Evolutionary conservation across 805 yeast species (phyloP), one percentile per base, ranked within the genome.

Genomic region (Candida loeiensis): DNA sequence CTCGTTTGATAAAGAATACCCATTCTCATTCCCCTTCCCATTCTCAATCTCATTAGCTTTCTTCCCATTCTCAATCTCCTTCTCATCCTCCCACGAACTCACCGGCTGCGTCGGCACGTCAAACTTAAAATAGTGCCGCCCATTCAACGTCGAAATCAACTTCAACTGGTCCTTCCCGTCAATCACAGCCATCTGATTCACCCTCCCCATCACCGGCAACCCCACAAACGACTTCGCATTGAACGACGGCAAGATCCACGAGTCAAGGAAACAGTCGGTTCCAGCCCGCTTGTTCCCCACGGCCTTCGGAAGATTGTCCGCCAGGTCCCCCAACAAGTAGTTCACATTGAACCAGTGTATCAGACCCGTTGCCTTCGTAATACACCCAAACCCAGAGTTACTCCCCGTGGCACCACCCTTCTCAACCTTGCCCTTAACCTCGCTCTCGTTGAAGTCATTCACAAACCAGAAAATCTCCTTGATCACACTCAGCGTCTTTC

Each of bases 261-360:
- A 58, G 53, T 63, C 68, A 32, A 54, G 43, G 36, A 61, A 64
- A 26, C 34, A 36, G 20, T 36, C 35, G 25, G 11, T 22, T 3
- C 8, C 13, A 21, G 29, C 40, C 12, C 13, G 30, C 28, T 17
- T 30, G 18, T 22, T 20, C 17, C 34, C 34, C 3, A 14, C 9
- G 24, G 45, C 11, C 49, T 50, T 39, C 58, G 65, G 11, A 67
- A 63, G 64, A 39, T 38, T 38, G 34, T 52, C 57, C 34, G 49
- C 47, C 31, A 53, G 52, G 34, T 57, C 59, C 1, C 69, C 71
- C 5, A 58, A 54, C 45, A 53, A 50, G 43, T 73, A 71, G 44
- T 71, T 74, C 36, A 64, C 57, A 39, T 69, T 70, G 53, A 75
- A 82, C 73, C 82, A 79, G 50, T 82, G 88, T 14, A 82, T 57